Percentiles rank a stretch among this genome's conserved stretches.
phyloP scores from a whole-genome alignment of 306 rosid species.

The Inga oerstediana region DNA sequence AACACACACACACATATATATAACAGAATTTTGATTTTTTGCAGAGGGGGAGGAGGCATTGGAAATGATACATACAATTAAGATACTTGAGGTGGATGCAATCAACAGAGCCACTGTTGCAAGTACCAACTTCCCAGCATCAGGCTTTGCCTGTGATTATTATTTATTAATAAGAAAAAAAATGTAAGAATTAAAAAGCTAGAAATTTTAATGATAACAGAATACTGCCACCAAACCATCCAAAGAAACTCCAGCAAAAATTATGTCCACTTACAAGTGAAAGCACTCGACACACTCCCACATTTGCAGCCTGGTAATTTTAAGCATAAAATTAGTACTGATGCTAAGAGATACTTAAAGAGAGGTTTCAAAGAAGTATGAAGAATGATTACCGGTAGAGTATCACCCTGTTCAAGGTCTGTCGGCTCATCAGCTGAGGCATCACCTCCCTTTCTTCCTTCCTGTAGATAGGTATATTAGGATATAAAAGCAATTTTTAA shows the following conservation, averaged over 20 bases:
- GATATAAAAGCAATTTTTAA: constrained; percentile 12
- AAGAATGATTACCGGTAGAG: constrained; percentile 53
- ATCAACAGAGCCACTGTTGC: constrained; percentile 67
- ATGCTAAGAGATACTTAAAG: not conserved
- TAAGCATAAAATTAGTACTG: constrained; percentile 31
- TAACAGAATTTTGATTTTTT: not conserved
- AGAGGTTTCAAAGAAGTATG: not conserved
- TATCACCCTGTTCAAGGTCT: constrained; percentile 73
- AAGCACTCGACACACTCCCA: constrained; percentile 56
- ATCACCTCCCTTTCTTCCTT: constrained; percentile 45
- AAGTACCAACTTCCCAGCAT: constrained; percentile 58
- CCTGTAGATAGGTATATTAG: constrained; percentile 37
- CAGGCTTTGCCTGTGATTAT: constrained; percentile 65
- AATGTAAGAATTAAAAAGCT: not conserved
- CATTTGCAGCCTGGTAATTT: constrained; percentile 64
- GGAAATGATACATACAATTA: constrained; percentile 57
- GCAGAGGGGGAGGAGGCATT: not conserved
- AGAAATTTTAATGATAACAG: constrained; percentile 19
- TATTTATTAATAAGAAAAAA: constrained; percentile 14
- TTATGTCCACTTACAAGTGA: constrained; percentile 61
- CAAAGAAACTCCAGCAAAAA: constrained; percentile 17
- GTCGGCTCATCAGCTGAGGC: constrained; percentile 36
- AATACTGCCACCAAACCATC: constrained; percentile 14
- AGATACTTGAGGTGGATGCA: constrained; percentile 70
- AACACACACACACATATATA: not conserved